Base-by-base conservation (phyloP, 2,329 filamentous ascomycete species). In the Cadophora malorum region DNA sequence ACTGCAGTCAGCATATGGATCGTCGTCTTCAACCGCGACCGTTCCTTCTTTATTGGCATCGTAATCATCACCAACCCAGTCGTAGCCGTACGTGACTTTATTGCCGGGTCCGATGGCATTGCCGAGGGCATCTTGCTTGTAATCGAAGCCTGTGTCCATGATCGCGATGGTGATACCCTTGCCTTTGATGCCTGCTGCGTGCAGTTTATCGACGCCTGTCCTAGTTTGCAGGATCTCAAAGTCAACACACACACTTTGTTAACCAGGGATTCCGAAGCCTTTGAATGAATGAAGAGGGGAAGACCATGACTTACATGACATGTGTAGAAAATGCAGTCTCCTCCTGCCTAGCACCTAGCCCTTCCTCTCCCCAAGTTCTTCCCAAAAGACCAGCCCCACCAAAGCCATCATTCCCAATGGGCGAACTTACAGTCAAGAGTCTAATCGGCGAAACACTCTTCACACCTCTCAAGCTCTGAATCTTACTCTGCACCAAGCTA, bases 31-130 rank as follows among this genome's bases (percentile, higher is more conserved):
- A 14, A 63, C 33, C n/a, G 55, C 33, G 10, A 35, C 33, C 2
- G 31, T 52, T 2, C 2, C 31, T 10, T 49, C 16, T 23, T n/a
- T 28, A 0, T 55, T 28, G 69, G 38, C n/a, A 23, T 7, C 58
- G 25, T 49, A 65, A n/a, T 72, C 63, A 64, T 90, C 85, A 55
- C 88, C 84, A n/a, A 89, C 83, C 53, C 88, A 80, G 69, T 89
- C 87, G 38, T 80, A 80, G 23, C 89, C 88, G 66, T 83, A 85
- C 3, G 81, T 80, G 21, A 91, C 85, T 50, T 89, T 79, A 71
- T 84, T 89, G 16, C 83, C 86, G 0, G 81, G 74, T 1, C 88
- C 89, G 74, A 90, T 90, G 73, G 88, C 88, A 58, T 87, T 87
- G 38, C 89, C 89, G 0, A 91, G 83, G 31, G 86, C 86, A 1